Evolutionary conservation across 306 rosid genomes (phyloP).

Genomic region (Alnus rubra): DNA sequence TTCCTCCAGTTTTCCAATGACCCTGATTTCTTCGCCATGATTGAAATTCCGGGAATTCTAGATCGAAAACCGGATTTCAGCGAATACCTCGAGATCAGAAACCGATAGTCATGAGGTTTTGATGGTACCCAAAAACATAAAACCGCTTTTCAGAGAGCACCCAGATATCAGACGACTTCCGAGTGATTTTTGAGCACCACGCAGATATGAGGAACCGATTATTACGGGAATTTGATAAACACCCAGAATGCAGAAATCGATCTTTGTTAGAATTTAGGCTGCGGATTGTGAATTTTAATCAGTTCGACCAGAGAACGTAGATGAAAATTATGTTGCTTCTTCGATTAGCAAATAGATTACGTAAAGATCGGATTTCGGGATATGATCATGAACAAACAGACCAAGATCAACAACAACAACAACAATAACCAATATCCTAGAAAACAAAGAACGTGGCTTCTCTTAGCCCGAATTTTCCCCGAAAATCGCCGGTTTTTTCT

Average conservation of each 20-base stretch:
- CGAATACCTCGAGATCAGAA: constrained; percentile 40
- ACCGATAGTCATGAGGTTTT: constrained; percentile 20
- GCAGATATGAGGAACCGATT: constrained; percentile 1
- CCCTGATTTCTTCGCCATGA: constrained; percentile 59
- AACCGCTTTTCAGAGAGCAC: not conserved
- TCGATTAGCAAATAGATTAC: not conserved
- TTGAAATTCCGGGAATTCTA: constrained; percentile 9
- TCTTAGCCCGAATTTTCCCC: constrained; percentile 25
- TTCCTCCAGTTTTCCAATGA: constrained; percentile 81
- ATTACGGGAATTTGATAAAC: not conserved
- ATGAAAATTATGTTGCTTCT: not conserved
- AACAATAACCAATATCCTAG: constrained; percentile 10
- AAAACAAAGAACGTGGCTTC: constrained; percentile 19
- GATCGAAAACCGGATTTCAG: constrained; percentile 17
- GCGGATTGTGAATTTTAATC: constrained; percentile 4
- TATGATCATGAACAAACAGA: not conserved
- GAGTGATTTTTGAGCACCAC: not conserved
- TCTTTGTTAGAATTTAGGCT: constrained; percentile 6
- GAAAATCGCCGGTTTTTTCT: constrained; percentile 22
- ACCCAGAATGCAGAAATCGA: constrained; percentile 16
- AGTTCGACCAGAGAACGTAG: not conserved
- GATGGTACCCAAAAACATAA: constrained; percentile 11
- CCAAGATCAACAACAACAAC: not conserved
- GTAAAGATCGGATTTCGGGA: constrained; percentile 5
- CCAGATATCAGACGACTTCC: constrained; percentile 16